Percentiles rank a stretch among this genome's conserved stretches.
These are phyloP conservation scores for Rhizophora apiculata DNA, from an alignment of 345 rosid species.

Conservation along the genomic window DNA sequence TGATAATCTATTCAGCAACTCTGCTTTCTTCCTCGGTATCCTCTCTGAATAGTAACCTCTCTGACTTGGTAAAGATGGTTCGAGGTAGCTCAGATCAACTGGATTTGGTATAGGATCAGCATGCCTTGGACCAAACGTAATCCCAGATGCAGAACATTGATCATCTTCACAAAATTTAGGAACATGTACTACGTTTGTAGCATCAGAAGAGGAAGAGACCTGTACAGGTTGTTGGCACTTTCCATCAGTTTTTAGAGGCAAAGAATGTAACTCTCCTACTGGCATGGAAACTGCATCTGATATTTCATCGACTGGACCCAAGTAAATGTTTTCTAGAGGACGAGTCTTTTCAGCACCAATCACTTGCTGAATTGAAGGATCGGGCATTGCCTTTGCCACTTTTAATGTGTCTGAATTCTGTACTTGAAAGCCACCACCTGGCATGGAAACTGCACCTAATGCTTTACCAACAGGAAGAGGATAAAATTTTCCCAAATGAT, in stretches of 20 bases:
- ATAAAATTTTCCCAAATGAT: slow-evolving; percentile 26
- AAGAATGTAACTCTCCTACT: slow-evolving; percentile 31
- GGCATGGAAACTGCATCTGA: slow-evolving; percentile 29
- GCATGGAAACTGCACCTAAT: slow-evolving; percentile 14
- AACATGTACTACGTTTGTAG: slow-evolving; percentile 35
- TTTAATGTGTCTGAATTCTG: slow-evolving; percentile 35
- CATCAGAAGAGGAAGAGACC: slow-evolving; percentile 39
- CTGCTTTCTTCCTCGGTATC: slow-evolving; percentile 66
- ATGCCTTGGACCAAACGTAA: slow-evolving; percentile 34
- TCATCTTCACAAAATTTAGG: slow-evolving; percentile 46
- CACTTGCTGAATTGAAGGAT: slow-evolving; percentile 34
- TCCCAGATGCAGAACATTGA: slow-evolving; percentile 36
- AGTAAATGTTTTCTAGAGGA: slow-evolving; percentile 26
- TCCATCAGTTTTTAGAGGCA: slow-evolving; percentile 29
- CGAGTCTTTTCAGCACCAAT: slow-evolving; percentile 31
- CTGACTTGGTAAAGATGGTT: slow-evolving; percentile 43
- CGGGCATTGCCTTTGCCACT: slow-evolving; percentile 39
- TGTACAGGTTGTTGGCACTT: slow-evolving; percentile 34
- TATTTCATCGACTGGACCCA: slow-evolving; percentile 38
- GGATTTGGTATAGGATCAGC: slow-evolving; percentile 46
- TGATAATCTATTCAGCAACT: slow-evolving; percentile 57
- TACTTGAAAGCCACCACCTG: slow-evolving; percentile 29
- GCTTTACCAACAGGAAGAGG: slow-evolving; percentile 36
- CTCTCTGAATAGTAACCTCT: slow-evolving; percentile 72
- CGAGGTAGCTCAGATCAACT: slow-evolving; percentile 48